Base-by-base conservation (phyloP, 371 early-diverging fungal species). In the Rhizomucor pusillus region DNA sequence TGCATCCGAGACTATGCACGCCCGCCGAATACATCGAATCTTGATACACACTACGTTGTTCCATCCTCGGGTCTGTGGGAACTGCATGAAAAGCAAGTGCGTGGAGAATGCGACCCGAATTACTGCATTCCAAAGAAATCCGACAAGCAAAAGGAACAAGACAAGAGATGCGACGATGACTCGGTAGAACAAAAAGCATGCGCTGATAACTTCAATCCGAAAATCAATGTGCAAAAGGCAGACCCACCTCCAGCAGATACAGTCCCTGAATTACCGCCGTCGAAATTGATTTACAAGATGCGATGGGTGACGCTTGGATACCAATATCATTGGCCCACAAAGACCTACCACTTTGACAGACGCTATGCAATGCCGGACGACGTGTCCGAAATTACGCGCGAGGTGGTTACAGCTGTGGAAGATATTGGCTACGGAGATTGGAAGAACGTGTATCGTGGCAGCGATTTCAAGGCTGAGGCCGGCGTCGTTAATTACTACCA, bases 401-500 rank as follows among this genome's bases (percentile, higher is more conserved):
- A 79, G 5, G 73, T 90, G 2, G 84, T 77, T 0, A 69, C 54
- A 33, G 74, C 79, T 1, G 66, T 82, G 18, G 66, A 84, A 52
- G 77, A 75, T 34, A 56, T 82, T 10, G 73, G 75, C 2, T 56
- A 56, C 13, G 52, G 46, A 5, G 59, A 43, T 1, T 58, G 62
- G 54, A 60, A 64, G 18, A 79, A 80, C 35, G 59, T 64, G 13
- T 89, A 84, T 52, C 53, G 67, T n/a, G 73, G 66, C 10, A 55
- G 67, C 0, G 63, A 79, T 41, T 95, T 81, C 61, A 65, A 63
- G 23, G 80, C 95, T 36, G 93, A 98, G 66, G 98, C 95, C 6
- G 99, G 97, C 11, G 90, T 98, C 2, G 65, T 97, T 33, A 98
- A 98, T 64, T 97, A 88, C 63, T 98, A 98, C 60, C 90, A 91